Percentiles rank a stretch among this genome's conserved stretches.
Evolutionary conservation across 495 filamentous ascomycete genomes (phyloP).

Genomic region (Penicillium longicatenatum): DNA sequence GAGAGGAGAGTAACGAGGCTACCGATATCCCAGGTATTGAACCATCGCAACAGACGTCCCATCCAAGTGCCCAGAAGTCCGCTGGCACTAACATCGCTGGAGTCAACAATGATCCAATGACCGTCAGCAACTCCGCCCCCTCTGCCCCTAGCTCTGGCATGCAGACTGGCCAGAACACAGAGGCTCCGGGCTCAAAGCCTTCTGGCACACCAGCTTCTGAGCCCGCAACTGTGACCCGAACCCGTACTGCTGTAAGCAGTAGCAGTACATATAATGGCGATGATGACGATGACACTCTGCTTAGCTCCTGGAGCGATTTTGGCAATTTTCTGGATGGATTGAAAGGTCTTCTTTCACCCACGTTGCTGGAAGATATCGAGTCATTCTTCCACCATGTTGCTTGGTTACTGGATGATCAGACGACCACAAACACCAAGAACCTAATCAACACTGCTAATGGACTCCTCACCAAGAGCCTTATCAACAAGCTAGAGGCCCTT

Average conservation of each 20-base stretch:
- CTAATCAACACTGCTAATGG: slow-evolving; percentile 31
- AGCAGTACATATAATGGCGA: slow-evolving; percentile 3
- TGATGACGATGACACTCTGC: slow-evolving; percentile 16
- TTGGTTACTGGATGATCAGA: slow-evolving; percentile 45
- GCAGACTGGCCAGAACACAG: slow-evolving; percentile 1
- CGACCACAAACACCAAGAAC: slow-evolving; percentile 38
- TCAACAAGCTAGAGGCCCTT: slow-evolving; percentile 32
- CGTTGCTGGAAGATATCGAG: slow-evolving; percentile 41
- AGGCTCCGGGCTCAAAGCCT: not conserved
- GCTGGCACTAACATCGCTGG: not conserved
- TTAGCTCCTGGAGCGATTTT: slow-evolving; percentile 35
- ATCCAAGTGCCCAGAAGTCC: not conserved
- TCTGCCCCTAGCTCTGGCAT: not conserved
- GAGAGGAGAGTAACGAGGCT: not conserved
- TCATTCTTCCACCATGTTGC: slow-evolving; percentile 49
- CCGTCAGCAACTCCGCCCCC: not conserved
- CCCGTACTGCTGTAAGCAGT: slow-evolving; percentile 6
- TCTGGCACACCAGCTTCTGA: not conserved
- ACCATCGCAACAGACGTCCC: slow-evolving; percentile 1
- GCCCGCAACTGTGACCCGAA: slow-evolving; percentile 4
- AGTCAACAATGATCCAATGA: slow-evolving; percentile 1
- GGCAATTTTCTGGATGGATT: slow-evolving; percentile 42
- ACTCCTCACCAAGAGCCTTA: slow-evolving; percentile 30
- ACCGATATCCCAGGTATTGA: not conserved
- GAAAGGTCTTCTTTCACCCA: slow-evolving; percentile 42